Evolutionary conservation across 1,139 yeast species (phyloP), one percentile per base, ranked within the genome.

Genomic region (Pichia sp.): DNA sequence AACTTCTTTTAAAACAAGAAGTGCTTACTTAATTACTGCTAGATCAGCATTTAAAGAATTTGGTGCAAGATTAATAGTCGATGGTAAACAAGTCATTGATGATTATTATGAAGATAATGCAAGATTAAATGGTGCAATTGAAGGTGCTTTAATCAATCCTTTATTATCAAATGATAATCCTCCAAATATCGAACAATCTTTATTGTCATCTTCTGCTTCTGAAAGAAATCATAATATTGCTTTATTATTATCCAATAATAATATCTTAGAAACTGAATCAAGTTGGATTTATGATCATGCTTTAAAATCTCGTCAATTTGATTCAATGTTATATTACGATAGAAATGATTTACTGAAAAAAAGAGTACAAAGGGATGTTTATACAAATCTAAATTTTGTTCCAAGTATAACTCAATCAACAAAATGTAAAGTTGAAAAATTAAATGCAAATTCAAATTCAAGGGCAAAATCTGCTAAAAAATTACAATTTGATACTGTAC

Each of bases 1-100:
- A 1, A 87, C 84, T 59, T 87, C 96, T 5, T 93, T 90, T 69
- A 87, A 90, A 68, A 95, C 96, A 44, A 78, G 99, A 58, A 80
- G 91, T 0, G 93, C 93, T 38, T 90, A 93, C 56, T 74, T 93
- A 50, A 96, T 93, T 3, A 84, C 97, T 3, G 98, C 99, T 0
- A 79, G 95, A 54, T 84, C 96, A 18, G 84, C 90, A 3, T 95
- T 80, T 69, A 79, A 91, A 58, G 99, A 91, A 67, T 93, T 95
- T 71, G 99, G 99, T 5, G 89, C 96, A 22, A 80, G 81, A 57
- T 81, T 91, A 52, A 74, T 93, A 47, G 78, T 80, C 28, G 87
- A 89, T 52, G 99, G 99, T 42, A 80, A 79, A 58, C 81, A 87
- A 58, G 86, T 88, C 36, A 75, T 73, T 34, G 99, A 93, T 69